Evolutionary conservation across 192 early-diverging fungal species (phyloP).

Genomic region (Thamnidium elegans): DNA sequence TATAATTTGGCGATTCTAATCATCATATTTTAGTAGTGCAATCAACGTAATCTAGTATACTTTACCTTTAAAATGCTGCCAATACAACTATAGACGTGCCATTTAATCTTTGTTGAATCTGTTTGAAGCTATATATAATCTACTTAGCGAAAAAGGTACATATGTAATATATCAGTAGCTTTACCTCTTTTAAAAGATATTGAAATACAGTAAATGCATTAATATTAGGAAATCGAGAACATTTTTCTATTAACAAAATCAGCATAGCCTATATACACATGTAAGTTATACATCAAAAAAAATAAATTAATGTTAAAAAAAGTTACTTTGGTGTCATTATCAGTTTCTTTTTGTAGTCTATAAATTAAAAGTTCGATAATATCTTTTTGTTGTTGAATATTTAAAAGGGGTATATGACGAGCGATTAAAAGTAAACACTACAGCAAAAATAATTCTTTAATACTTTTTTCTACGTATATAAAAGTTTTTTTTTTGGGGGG

Average conservation of each 20-base stretch:
- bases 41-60: too few relatives aligned
- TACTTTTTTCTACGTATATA: too few relatives aligned
- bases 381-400: slow-evolving; percentile 12
- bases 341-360: slow-evolving; percentile 4
- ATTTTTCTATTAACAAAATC: slow-evolving; percentile 19
- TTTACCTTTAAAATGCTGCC: slow-evolving; percentile 14
- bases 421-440: slow-evolving; percentile 17
- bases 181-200: slow-evolving; percentile 17
- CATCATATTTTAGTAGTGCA: not conserved
- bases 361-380: slow-evolving; percentile 7
- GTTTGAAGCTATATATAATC: slow-evolving; percentile 3
- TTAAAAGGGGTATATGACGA: slow-evolving; percentile 4
- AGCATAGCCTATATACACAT: slow-evolving; percentile 13
- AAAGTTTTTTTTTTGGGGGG: too few relatives aligned
- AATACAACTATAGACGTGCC: slow-evolving; percentile 24
- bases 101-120: slow-evolving; percentile 27
- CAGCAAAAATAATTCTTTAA: too few relatives aligned
- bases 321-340: slow-evolving; percentile 16
- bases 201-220: slow-evolving; percentile 1
- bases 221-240: not conserved
- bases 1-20: slow-evolving; percentile 3
- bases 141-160: not conserved
- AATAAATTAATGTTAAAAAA: not conserved
- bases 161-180: not conserved
- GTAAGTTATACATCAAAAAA: too few relatives aligned